Conservation (phyloP, 225 moss, liverwort and hornwort genomes). For the Sphagnum contortum region DNA sequence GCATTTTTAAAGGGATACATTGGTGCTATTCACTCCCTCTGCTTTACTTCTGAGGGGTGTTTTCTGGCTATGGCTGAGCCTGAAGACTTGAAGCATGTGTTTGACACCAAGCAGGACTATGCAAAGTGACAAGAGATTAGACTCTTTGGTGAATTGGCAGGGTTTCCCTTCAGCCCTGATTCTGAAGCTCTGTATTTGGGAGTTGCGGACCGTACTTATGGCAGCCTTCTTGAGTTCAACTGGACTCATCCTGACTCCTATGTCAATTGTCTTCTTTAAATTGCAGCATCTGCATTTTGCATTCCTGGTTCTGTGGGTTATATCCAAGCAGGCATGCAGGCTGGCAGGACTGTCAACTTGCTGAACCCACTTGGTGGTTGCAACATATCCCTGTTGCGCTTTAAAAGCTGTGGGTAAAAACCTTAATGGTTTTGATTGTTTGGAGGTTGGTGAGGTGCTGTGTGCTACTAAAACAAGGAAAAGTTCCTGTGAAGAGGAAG, state of each 20-base stretch:
- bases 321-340: too few relatives aligned
- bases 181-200: constrained; percentile 88
- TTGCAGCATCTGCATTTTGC: background rate
- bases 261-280: constrained; percentile 39
- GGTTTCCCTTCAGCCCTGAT: constrained; percentile 90
- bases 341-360: too few relatives aligned
- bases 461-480: too few relatives aligned
- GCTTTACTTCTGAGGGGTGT: constrained; percentile 80
- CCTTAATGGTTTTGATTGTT: too few relatives aligned
- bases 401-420: too few relatives aligned
- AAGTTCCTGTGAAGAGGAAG: too few relatives aligned
- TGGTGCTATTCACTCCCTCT: constrained; percentile 84
- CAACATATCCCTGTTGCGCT: too few relatives aligned
- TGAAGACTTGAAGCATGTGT: constrained; percentile 92
- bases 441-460: too few relatives aligned
- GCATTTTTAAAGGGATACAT: constrained; percentile 89
- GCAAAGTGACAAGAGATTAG: constrained; percentile 86
- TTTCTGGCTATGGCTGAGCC: constrained; percentile 99
- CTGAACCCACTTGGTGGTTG: too few relatives aligned
- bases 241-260: constrained; percentile 54
- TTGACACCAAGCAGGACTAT: constrained; percentile 77
- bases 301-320: too few relatives aligned
- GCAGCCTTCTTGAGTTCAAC: constrained; percentile 91
- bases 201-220: constrained; percentile 92
- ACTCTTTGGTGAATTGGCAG: constrained; percentile 89